phyloP scores from a whole-genome alignment of 2,329 filamentous ascomycete genomes.

The Periglandula ipomoeae region DNA sequence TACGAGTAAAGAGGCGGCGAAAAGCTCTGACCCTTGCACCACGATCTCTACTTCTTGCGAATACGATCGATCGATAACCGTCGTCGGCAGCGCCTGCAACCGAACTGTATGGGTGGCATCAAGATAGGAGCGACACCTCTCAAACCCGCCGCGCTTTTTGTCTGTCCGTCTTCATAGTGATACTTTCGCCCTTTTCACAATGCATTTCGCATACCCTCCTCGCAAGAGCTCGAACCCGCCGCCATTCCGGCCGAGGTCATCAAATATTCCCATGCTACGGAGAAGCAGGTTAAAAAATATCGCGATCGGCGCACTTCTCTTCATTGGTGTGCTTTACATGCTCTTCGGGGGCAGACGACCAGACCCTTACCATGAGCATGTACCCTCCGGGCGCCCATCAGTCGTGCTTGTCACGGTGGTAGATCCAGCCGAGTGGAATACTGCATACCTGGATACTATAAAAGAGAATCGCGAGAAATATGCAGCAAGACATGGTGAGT shows the following conservation, averaged over 20 bases:
- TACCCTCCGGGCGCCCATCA: conserved; percentile 46
- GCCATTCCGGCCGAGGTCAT: conserved; percentile 56
- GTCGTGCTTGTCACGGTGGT: conserved; percentile 80
- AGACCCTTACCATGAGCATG: conserved; percentile 24
- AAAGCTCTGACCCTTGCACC: not conserved
- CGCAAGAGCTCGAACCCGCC: conserved; percentile 73
- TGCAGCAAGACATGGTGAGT: conserved; percentile 73
- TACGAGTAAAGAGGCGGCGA: not conserved
- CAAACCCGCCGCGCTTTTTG: too few relatives aligned
- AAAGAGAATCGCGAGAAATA: conserved; percentile 78
- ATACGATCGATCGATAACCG: too few relatives aligned
- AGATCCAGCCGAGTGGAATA: conserved; percentile 55
- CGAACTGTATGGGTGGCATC: too few relatives aligned
- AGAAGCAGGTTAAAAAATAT: conserved; percentile 54
- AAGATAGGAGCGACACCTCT: too few relatives aligned
- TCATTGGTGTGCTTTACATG: conserved; percentile 53
- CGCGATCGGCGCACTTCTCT: conserved; percentile 41
- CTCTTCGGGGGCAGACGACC: conserved; percentile 31
- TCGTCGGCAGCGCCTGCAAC: too few relatives aligned
- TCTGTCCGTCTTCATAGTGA: too few relatives aligned
- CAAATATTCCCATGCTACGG: conserved; percentile 44
- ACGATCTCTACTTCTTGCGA: too few relatives aligned
- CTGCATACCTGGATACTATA: conserved; percentile 62
- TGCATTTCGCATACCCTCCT: conserved; percentile 87
- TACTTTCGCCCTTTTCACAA: conserved; percentile 27